Conservation (phyloP, 768 basidiomycete genomes). For the Calocybe indica region DNA sequence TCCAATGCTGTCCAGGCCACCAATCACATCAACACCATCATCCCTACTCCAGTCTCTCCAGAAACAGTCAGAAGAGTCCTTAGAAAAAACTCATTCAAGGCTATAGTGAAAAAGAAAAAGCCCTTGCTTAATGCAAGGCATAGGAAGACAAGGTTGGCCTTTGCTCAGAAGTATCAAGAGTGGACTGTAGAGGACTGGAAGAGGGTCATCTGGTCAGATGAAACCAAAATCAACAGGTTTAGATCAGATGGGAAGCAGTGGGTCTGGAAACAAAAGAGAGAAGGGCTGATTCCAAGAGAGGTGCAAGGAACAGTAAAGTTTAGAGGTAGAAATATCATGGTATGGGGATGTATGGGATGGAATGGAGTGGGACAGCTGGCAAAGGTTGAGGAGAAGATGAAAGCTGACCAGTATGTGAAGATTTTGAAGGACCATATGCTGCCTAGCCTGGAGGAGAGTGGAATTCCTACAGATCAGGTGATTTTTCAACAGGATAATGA, state of each 20-base stretch:
- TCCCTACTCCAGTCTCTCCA: slow-evolving; percentile 3
- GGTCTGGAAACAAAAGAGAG: slow-evolving; percentile 13
- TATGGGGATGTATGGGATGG: slow-evolving; percentile 21
- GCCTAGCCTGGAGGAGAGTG: slow-evolving; percentile 6
- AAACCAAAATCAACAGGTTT: no score
- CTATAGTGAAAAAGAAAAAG: no score
- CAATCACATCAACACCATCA: slow-evolving; percentile 1
- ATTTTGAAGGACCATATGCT: slow-evolving; percentile 16
- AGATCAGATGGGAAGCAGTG: slow-evolving; percentile 15
- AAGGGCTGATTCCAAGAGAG: slow-evolving; percentile 10
- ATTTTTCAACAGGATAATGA: slow-evolving; percentile 22
- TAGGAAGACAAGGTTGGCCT: slow-evolving; percentile 4
- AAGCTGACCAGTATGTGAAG: no score
- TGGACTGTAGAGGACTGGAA: slow-evolving; percentile 23
- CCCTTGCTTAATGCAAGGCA: slow-evolving; percentile 6
- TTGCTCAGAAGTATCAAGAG: slow-evolving; percentile 8
- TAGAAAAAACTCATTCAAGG: slow-evolving; percentile 7
- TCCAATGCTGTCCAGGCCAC: slow-evolving; percentile 1
- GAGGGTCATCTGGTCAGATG: slow-evolving; percentile 20
- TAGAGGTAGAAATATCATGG: slow-evolving; percentile 19
- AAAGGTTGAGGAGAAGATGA: slow-evolving; percentile 13
- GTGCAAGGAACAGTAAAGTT: slow-evolving; percentile 14
- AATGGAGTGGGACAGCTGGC: slow-evolving; percentile 13
- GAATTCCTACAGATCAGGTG: no score
- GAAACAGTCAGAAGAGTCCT: slow-evolving; percentile 1